Percentiles rank a stretch among this genome's conserved stretches.
Evolutionary conservation across 1,284 basidiomycete species (phyloP).

Genomic region (Irpex sp.): DNA sequence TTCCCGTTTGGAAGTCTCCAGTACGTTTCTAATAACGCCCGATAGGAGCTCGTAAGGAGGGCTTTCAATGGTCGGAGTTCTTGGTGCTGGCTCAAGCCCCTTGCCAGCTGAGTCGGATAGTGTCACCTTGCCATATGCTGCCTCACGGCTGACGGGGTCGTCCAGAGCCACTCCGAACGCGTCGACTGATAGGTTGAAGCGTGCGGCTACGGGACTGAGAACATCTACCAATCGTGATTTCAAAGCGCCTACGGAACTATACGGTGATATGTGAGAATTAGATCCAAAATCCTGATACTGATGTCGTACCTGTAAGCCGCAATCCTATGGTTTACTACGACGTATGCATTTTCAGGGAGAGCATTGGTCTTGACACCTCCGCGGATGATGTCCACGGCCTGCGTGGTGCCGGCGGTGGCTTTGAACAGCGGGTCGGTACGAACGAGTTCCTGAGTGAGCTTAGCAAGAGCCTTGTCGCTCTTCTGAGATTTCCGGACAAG

Average conservation of each 20-base stretch:
- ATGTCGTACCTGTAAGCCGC: slow-evolving; percentile 34
- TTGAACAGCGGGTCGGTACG: slow-evolving; percentile 22
- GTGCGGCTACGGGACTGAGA: slow-evolving; percentile 35
- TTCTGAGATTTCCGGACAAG: slow-evolving; percentile 31
- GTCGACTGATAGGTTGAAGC: slow-evolving; percentile 47
- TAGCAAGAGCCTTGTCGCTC: slow-evolving; percentile 35
- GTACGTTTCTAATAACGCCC: slow-evolving; percentile 40
- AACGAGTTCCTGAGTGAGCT: slow-evolving; percentile 35
- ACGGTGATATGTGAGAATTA: slow-evolving; percentile 2
- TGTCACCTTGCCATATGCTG: slow-evolving; percentile 21
- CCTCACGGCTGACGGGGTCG: slow-evolving; percentile 2
- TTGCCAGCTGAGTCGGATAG: slow-evolving; percentile 37
- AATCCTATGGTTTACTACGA: slow-evolving; percentile 50
- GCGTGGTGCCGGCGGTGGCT: slow-evolving; percentile 54
- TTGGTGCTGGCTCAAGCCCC: slow-evolving; percentile 47
- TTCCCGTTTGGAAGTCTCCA: slow-evolving; percentile 30
- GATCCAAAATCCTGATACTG: slow-evolving; percentile 18
- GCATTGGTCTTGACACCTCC: slow-evolving; percentile 63
- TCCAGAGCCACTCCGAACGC: slow-evolving; percentile 38
- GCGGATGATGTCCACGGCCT: slow-evolving; percentile 61
- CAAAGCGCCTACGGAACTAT: slow-evolving; percentile 39
- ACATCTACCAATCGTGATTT: slow-evolving; percentile 34
- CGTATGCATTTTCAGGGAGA: slow-evolving; percentile 48
- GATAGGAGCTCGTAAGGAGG: slow-evolving; percentile 46
- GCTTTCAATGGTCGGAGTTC: slow-evolving; percentile 39